Evolutionary conservation across 345 rosid genomes (phyloP).

Genomic region (Nephelium lappaceum): DNA sequence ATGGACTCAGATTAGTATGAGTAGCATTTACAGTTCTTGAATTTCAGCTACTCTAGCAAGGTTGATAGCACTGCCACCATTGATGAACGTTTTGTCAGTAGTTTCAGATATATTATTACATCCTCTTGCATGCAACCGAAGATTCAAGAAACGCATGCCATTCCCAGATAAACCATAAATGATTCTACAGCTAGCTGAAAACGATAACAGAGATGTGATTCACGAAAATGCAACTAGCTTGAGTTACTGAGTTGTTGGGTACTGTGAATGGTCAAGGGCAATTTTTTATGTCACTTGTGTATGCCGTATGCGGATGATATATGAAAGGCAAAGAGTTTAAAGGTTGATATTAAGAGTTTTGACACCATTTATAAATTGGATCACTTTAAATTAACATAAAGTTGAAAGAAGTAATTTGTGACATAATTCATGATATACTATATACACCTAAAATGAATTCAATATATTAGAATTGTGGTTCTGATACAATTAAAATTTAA

Average conservation of each 20-base stretch:
- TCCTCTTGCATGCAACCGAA: not conserved
- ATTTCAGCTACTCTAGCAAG: slow-evolving; percentile 14
- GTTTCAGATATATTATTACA: not conserved
- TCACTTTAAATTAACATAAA: too few relatives aligned
- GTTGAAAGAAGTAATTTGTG: too few relatives aligned
- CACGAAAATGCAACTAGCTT: not conserved
- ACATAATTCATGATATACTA: too few relatives aligned
- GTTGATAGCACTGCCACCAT: slow-evolving; percentile 4
- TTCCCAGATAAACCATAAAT: not conserved
- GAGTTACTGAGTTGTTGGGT: not conserved
- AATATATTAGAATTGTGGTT: not conserved
- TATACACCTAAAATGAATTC: not conserved
- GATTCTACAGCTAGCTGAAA: not conserved
- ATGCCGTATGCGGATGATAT: too few relatives aligned
- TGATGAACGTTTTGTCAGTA: not conserved
- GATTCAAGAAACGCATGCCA: not conserved
- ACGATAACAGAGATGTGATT: not conserved
- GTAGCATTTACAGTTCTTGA: too few relatives aligned
- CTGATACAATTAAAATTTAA: too few relatives aligned
- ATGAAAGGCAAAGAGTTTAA: too few relatives aligned
- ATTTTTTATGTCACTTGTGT: too few relatives aligned
- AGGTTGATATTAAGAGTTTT: not conserved
- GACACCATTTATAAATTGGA: not conserved
- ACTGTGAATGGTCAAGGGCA: not conserved
- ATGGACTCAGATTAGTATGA: slow-evolving; percentile 8